Conservation (phyloP, 257 asterid species). For the Solanum gandarillasii region DNA sequence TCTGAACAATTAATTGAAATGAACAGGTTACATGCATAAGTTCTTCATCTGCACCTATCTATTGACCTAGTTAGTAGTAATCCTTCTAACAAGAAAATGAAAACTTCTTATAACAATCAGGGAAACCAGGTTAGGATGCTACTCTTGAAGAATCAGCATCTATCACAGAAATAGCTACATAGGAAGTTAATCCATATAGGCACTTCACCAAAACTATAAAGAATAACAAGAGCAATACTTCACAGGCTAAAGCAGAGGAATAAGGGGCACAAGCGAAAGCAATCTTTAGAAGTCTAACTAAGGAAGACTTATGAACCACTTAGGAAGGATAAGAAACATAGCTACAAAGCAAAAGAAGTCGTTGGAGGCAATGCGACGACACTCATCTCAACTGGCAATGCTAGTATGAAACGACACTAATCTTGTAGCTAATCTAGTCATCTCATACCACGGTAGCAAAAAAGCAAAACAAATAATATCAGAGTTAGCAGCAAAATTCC, state of each 20-base stretch:
- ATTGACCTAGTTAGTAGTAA: not conserved
- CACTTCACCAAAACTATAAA: not conserved
- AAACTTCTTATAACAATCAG: not conserved
- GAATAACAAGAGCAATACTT: not conserved
- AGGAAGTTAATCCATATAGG: not conserved
- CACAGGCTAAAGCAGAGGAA: not conserved
- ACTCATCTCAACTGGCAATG: no score
- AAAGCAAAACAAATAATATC: not conserved
- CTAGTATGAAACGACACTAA: no score
- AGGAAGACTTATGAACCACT: not conserved
- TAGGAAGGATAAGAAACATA: not conserved
- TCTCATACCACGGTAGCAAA: not conserved
- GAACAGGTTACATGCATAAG: not conserved
- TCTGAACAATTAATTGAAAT: not conserved
- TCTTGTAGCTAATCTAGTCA: not conserved
- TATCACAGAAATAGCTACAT: not conserved
- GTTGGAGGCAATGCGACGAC: no score
- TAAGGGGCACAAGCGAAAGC: not conserved
- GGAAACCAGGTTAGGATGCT: not conserved
- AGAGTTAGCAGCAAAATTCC: constrained; percentile 66
- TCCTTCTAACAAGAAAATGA: not conserved
- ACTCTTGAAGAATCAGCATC: not conserved
- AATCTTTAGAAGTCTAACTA: not conserved
- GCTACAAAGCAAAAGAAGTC: no score
- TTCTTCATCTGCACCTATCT: not conserved